Base-by-base conservation (phyloP, 2,329 filamentous ascomycete genomes). In the Nemania sp. region DNA sequence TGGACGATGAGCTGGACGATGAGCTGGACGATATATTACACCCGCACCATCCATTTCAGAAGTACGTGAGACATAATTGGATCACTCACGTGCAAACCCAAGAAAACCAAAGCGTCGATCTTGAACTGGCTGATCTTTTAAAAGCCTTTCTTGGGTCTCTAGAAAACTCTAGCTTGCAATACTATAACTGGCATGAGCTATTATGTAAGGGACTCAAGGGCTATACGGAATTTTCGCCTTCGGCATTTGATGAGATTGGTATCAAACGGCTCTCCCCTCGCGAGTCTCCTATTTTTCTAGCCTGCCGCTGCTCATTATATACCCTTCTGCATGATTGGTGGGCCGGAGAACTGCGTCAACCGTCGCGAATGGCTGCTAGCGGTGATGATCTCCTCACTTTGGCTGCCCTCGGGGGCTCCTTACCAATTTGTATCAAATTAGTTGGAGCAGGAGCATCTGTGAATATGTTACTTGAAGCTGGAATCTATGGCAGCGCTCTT, bases 101-200 rank as follows among this genome's bases (percentile, higher is more conserved):
- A 47, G 37, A 48, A 11, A 12, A 9, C 12, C 8, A 39, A 14
- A 11, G 15, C 5, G 14, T 12, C 17, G 36, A 52, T 17, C 15
- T 49, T 17, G 11, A 22, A 6, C 19, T 52, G 15, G 14, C 24
- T 3, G 15, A 23, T 5, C 42, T 56, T 9, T 24, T 56, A 17
- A 56, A 52, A 33, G 26, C 31, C 9, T 56, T 56, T 20, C 48
- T 56, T 23, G 53, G 47, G 12, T 49, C 48, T n/a, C 43, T 31
- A 3, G 17, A n/a, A 4, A 0, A 48, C 15, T 48, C 30, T 14
- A 56, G 43, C 26, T 1, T 15, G 2, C 17, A 24, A 33, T 56
- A 56, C 26, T 26, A 26, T 19, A 6, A 2, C 19, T 55, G 47
- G 47, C 24, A 33, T 22, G 4, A n/a, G 5, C 3, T 24, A 23